Evolutionary conservation across 2,329 filamentous ascomycete species (phyloP).

Genomic region (Cercospora citrullina): DNA sequence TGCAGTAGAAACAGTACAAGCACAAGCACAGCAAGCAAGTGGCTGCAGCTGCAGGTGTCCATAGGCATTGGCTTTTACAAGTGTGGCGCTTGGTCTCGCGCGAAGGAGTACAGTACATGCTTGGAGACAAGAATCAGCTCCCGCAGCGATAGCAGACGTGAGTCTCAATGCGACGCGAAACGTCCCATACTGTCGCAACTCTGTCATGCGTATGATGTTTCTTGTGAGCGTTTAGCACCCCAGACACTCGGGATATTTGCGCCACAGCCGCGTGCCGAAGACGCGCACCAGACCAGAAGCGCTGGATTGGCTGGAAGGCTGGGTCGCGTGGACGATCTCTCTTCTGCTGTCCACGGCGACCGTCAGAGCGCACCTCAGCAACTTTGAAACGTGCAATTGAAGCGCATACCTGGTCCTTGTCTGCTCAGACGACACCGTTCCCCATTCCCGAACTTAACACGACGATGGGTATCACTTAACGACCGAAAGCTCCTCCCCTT

Average conservation of each 20-base stretch:
- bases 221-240: not conserved
- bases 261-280: not conserved
- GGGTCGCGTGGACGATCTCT: not conserved
- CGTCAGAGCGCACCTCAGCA: not conserved
- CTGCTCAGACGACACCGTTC: not conserved
- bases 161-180: too few relatives aligned
- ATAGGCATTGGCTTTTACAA: too few relatives aligned
- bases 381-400: not conserved
- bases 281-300: not conserved
- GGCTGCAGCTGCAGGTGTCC: not conserved
- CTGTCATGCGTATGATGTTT: not conserved
- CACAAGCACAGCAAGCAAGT: not conserved
- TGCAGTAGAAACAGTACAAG: not conserved
- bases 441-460: not conserved
- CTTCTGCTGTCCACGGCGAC: not conserved
- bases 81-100: too few relatives aligned
- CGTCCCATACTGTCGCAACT: too few relatives aligned
- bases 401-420: not conserved
- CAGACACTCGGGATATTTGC: not conserved
- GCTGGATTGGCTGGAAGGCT: not conserved
- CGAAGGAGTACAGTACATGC: too few relatives aligned
- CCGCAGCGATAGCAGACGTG: too few relatives aligned
- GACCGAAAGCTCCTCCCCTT: not conserved
- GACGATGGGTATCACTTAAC: not conserved
- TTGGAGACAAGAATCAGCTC: too few relatives aligned